Evolutionary conservation across 75 land plant genomes (phyloP).

Genomic region (Larix kaempferi): DNA sequence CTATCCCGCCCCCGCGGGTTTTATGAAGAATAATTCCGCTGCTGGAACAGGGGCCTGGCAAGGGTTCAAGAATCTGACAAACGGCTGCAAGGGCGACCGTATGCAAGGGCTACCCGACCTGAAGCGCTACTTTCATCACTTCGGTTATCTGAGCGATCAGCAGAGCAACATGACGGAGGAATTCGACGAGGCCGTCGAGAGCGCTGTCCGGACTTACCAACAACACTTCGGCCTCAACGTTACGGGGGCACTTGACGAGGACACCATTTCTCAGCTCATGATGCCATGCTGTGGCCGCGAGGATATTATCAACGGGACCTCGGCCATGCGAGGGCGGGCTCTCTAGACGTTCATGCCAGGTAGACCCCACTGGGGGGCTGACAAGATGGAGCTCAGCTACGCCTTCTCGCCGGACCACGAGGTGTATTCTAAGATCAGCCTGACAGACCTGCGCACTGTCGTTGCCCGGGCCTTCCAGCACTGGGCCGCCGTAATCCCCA

Average conservation of each 20-base stretch:
- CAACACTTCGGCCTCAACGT: slow-evolving; percentile 23
- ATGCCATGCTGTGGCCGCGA: slow-evolving; percentile 41
- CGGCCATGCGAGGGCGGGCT: slow-evolving; percentile 5
- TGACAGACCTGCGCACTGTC: slow-evolving; percentile 5
- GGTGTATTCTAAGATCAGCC: neutral
- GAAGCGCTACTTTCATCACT: slow-evolving; percentile 24
- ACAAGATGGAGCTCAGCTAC: slow-evolving; percentile 33
- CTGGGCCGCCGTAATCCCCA: slow-evolving; percentile 32
- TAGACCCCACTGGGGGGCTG: slow-evolving; percentile 42
- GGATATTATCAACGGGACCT: too few species aligned
- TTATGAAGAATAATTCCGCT: neutral
- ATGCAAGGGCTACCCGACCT: slow-evolving; percentile 13
- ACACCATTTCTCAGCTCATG: slow-evolving; percentile 18
- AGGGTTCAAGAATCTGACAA: slow-evolving; percentile 1
- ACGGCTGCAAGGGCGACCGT: slow-evolving; percentile 13
- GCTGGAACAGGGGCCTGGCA: slow-evolving; percentile 20
- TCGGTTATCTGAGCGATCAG: slow-evolving; percentile 27
- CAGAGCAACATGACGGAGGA: slow-evolving; percentile 1
- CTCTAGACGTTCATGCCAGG: slow-evolving; percentile 51
- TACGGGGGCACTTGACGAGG: slow-evolving; percentile 23
- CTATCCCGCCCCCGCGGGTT: neutral
- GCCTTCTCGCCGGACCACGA: slow-evolving; percentile 26
- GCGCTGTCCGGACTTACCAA: slow-evolving; percentile 30
- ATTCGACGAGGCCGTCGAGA: slow-evolving; percentile 18
- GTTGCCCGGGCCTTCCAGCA: slow-evolving; percentile 25